Evolutionary conservation across 495 filamentous ascomycete genomes (phyloP), one percentile per base, ranked within the genome.

Genomic region (Podospora sp.): DNA sequence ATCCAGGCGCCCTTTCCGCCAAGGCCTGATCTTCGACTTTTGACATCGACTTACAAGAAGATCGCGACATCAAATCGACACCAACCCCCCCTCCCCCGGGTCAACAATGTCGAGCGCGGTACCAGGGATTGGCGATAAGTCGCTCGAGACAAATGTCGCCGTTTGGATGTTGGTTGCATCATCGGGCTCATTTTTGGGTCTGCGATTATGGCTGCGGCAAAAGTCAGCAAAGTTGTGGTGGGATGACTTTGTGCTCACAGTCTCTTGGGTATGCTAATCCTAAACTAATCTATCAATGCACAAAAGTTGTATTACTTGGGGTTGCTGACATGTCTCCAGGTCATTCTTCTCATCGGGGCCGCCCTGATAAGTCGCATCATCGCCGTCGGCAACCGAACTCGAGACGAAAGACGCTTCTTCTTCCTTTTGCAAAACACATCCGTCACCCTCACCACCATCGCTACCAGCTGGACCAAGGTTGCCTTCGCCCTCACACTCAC

Each of bases 251-350:
- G 20, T 71, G 46, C 65, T 71, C 14, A 20, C 59, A 11, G 3
- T 64, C 3, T 65, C 69, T n/a, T 71, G 69, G 69, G 68, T 67
- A 67, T 6, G n/a, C n/a, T n/a, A n/a, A n/a, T n/a, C n/a, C n/a
- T n/a, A n/a, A n/a, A n/a, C n/a, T n/a, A n/a, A n/a, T n/a, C n/a
- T n/a, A n/a, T n/a, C n/a, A n/a, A n/a, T n/a, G n/a, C n/a, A n/a
- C n/a, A n/a, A n/a, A 16, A 14, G 18, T 6, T 6, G 6, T 16
- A 24, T 4, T 6, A 58, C 6, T 16, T 6, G 24, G 18, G 3
- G 2, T 2, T 27, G 24, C 27, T 60, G 3, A 60, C 26, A 35
- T 35, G n/a, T 21, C 22, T 20, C 24, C 46, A 69, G 68, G 1
- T 65, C 33, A 24, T 71, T 27, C 36, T 71, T 4, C 21, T 71